Evolutionary conservation across 1,284 basidiomycete species (phyloP).

Genomic region (Mycena sp.): DNA sequence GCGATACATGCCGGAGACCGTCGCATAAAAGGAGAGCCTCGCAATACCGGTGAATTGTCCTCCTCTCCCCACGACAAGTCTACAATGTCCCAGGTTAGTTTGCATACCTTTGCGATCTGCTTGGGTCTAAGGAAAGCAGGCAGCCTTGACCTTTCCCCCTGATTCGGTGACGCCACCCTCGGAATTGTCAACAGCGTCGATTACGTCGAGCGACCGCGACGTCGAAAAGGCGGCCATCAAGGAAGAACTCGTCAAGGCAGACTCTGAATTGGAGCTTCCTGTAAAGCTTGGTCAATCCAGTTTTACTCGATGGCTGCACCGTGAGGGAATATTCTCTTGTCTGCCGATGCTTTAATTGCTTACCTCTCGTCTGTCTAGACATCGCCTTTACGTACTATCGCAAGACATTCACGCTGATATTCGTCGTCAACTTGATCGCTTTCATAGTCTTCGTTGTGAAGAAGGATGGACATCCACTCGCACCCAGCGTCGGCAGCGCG

Average conservation of each 20-base stretch:
- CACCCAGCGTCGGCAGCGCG: constrained; percentile 35
- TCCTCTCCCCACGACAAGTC: no score
- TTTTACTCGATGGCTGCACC: constrained; percentile 18
- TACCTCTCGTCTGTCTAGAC: constrained; percentile 32
- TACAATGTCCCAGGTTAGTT: no score
- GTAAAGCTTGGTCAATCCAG: constrained; percentile 21
- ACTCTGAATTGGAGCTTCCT: constrained; percentile 17
- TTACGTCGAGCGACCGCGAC: constrained; percentile 43
- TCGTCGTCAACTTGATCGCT: constrained; percentile 30
- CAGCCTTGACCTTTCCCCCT: no score
- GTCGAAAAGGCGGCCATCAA: constrained; percentile 36
- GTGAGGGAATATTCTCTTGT: constrained; percentile 38
- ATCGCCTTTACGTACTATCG: constrained; percentile 34
- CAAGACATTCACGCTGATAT: constrained; percentile 36
- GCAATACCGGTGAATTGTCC: no score
- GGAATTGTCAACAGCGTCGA: no score
- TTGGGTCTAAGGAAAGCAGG: no score
- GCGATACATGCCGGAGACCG: no score
- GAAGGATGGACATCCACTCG: constrained; percentile 30
- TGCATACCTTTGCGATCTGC: no score
- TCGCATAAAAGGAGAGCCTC: no score
- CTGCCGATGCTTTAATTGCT: constrained; percentile 20
- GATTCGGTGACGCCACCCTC: no score
- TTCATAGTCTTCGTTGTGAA: constrained; percentile 16
- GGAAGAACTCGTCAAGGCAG: neutral